Evolutionary conservation across 495 filamentous ascomycete genomes (phyloP), one percentile per base, ranked within the genome.

Genomic region (Aspergillus saccharolyticus): DNA sequence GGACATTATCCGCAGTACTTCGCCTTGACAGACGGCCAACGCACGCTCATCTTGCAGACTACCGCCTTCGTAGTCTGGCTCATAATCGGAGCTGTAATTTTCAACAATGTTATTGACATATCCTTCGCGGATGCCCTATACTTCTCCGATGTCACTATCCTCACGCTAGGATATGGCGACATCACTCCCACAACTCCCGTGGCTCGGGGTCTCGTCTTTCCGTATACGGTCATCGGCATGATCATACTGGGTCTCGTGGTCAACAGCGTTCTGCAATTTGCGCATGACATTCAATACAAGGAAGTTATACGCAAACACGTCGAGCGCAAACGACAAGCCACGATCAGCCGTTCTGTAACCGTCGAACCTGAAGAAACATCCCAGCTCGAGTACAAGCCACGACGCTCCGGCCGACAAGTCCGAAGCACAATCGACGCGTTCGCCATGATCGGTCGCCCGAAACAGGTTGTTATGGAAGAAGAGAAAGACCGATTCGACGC

Each of bases 241-340:
- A 85, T 93, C 46, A 91, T 87, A 55, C 75, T 97, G 4, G 93
- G 92, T 83, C 76, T 97, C 24, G 88, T 96, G 21, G 85, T 96
- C 28, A 85, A 85, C 16, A 93, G 89, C 53, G 89, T 96, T 53
- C 82, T 89, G 42, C 85, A 78, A 28, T 90, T 89, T 56, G 81
- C 81, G 2, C 56, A 65, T 18, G 83, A 89, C 53, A 72, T 91
- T 28, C 79, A 83, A 17, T 76, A 83, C 46, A 83, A 85, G 53
- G 87, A 90, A 21, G 75, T 92, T 30, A 74, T 91, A 54, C 81
- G 79, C 61, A 79, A 74, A 30, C 88, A 89, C 62, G 73, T 86
- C 28, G 76, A 85, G 33, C 77, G 79, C 17, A 76, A 74, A 28
- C 80, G 88, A 47, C 73, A 76, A 55, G 68, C 77, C 16, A 87